Evolutionary conservation across 2,329 filamentous ascomycete genomes (phyloP).

Genomic region (Hypoxylon sp.): DNA sequence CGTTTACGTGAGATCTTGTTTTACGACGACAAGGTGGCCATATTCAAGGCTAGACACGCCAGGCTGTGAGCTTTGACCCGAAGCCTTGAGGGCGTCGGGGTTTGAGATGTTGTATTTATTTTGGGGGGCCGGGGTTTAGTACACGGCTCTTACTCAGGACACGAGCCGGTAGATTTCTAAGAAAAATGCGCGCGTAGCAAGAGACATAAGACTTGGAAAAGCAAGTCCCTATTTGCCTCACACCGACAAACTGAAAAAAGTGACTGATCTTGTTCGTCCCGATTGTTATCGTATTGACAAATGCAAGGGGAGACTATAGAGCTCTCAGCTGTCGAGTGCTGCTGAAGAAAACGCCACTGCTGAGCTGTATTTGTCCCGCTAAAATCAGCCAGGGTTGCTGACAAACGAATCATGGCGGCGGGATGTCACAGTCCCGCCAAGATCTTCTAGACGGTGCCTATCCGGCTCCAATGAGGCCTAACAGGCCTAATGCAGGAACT

Average conservation of each 20-base stretch:
- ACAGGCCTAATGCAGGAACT: slow-evolving; percentile 54
- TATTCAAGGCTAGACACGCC: slow-evolving; percentile 82
- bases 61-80: slow-evolving; percentile 55
- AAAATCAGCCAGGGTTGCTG: slow-evolving; percentile 23
- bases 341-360: slow-evolving; percentile 45
- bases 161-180: slow-evolving; percentile 22
- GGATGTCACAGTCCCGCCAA: slow-evolving; percentile 48
- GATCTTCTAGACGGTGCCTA: slow-evolving; percentile 46
- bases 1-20: slow-evolving; percentile 84
- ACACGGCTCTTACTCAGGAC: slow-evolving; percentile 33
- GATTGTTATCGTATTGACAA: slow-evolving; percentile 15
- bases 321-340: slow-evolving; percentile 18
- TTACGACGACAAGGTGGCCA: slow-evolving; percentile 85
- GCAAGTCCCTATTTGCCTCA: slow-evolving; percentile 17
- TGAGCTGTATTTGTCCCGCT: slow-evolving; percentile 43
- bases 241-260: slow-evolving; percentile 11
- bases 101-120: slow-evolving; percentile 35
- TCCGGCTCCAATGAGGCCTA: slow-evolving; percentile 42
- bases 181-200: slow-evolving; percentile 11
- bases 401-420: slow-evolving; percentile 48
- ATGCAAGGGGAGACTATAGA: slow-evolving; percentile 35
- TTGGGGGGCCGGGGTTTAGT: slow-evolving; percentile 8
- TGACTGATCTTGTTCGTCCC: slow-evolving; percentile 19
- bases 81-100: slow-evolving; percentile 19
- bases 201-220: slow-evolving; percentile 9